Evolutionary conservation across 306 rosid species (phyloP), one percentile per base, ranked within the genome.

Genomic region (Vicia faba): DNA sequence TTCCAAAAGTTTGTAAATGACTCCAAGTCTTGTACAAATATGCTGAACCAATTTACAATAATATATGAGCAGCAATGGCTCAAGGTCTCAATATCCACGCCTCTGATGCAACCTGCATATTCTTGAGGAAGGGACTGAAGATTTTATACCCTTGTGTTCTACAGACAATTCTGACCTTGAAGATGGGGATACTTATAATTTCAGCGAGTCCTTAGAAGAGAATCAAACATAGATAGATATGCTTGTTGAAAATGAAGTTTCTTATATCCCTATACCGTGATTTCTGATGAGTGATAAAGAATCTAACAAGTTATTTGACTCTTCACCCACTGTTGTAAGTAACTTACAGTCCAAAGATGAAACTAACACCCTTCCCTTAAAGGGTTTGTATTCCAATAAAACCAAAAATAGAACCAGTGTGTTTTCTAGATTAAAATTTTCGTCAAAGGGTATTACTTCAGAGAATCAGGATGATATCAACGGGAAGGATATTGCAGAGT

Each of bases 381-480:
- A 78, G 75, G 44, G 77, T 46, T 5, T 78, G 68, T 75, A 75
- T 53, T 31, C 79, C 46, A 80, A 78, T 69, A 54, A 18, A 4
- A 25, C 36, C 11, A 68, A 61, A 48, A 45, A 51, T 19, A 45
- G 51, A 65, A 5, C 73, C 48, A 75, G 82, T 69, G 84, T 78
- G 38, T 84, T 81, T 72, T 81, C 84, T 12, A 81, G 85, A 46
- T 56, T 84, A 45, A 64, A 26, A 55, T 60, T 75, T 56, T 59
- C 70, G 51, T 62, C 68, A 8, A 56, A 74, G 68, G 16, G 43
- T 33, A 20, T 0, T 43, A 29, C 40, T 35, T 58, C 56, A 39
- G 40, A 61, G 49, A 75, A 44, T 60, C 51, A 53, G 40, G 48
- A 74, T 20, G 36, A 8, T 56, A n/a, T 8, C 15, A 10, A 57